A percentile compares a stretch with the other conserved stretches of the same genome.
Conservation (phyloP, 2,329 filamentous ascomycete species). For the Colletotrichum chrysophilum region DNA sequence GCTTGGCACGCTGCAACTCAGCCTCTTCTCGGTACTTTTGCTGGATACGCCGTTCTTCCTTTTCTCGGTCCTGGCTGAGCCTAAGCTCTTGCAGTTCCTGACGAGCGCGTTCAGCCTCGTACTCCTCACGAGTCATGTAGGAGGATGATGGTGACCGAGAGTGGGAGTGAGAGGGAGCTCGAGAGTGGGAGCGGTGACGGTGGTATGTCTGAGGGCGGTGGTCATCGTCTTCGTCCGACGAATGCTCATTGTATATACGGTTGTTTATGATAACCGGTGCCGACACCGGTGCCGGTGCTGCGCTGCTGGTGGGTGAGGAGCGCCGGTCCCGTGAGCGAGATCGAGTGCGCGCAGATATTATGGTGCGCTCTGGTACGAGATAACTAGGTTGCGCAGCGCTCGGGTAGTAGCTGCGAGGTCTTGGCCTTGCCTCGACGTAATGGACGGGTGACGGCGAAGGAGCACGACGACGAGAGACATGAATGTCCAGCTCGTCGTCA, state of each 20-base stretch:
- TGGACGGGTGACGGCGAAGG: conserved; percentile 47
- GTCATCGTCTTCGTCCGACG: conserved; percentile 46
- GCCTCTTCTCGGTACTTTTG: conserved; percentile 50
- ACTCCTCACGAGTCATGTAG: conserved; percentile 48
- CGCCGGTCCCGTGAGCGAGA: conserved; percentile 54
- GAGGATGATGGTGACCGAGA: conserved; percentile 40
- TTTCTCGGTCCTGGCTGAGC: conserved; percentile 41
- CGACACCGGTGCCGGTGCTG: conserved; percentile 28
- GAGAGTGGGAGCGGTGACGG: conserved; percentile 31
- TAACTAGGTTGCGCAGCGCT: conserved; percentile 40
- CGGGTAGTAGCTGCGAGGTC: conserved; percentile 46
- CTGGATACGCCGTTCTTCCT: conserved; percentile 44
- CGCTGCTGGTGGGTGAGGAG: conserved; percentile 41
- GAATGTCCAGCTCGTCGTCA: conserved; percentile 62
- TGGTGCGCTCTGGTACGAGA: conserved; percentile 51
- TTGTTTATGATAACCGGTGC: conserved; percentile 62
- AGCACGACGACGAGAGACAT: conserved; percentile 42
- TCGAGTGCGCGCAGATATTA: conserved; percentile 46
- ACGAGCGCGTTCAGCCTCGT: conserved; percentile 42
- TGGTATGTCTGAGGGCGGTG: conserved; percentile 33
- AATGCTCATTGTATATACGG: conserved; percentile 54
- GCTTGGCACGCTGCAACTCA: conserved; percentile 54
- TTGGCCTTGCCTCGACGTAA: conserved; percentile 48
- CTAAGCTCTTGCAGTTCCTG: conserved; percentile 51
- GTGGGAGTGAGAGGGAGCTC: conserved; percentile 24